These are phyloP conservation scores for Leccinum olivaceopallidum DNA, from an alignment of 768 basidiomycete species.

Conservation along the genomic window DNA sequence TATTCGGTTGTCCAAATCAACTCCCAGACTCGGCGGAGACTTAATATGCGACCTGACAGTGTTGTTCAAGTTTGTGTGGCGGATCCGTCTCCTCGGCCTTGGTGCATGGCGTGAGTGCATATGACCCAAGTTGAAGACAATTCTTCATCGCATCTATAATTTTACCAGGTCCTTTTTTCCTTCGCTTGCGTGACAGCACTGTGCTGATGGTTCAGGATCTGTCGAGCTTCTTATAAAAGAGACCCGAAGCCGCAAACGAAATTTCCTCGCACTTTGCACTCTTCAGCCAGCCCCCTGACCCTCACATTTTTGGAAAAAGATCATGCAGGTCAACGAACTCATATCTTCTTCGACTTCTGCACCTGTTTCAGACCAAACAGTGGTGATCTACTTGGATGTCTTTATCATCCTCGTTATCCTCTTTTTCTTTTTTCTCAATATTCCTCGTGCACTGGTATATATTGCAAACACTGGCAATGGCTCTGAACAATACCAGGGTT, in stretches of 20 bases:
- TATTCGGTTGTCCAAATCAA: not conserved
- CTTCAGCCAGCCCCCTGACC: not conserved
- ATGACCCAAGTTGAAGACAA: not conserved
- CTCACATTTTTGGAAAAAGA: not conserved
- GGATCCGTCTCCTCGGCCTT: not conserved
- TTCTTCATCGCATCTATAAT: not conserved
- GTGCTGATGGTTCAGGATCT: not conserved
- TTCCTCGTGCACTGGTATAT: constrained; percentile 52
- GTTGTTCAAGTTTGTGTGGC: not conserved
- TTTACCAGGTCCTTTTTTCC: not conserved
- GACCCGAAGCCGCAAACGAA: not conserved
- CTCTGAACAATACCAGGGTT: constrained; percentile 50
- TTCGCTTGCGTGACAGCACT: not conserved
- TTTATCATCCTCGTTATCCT: constrained; percentile 44
- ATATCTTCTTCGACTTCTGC: not conserved
- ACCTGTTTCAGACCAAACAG: not conserved
- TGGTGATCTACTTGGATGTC: constrained; percentile 41
- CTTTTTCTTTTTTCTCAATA: constrained; percentile 39
- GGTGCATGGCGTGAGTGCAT: not conserved
- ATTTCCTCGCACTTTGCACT: not conserved
- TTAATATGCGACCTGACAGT: not conserved
- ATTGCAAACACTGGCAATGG: constrained; percentile 44
- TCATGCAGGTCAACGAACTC: constrained; percentile 11
- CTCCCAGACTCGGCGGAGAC: not conserved
- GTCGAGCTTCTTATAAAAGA: constrained; percentile 1